Conservation (phyloP, 2,329 filamentous ascomycete genomes). For the Ascochyta viciae-villosae region DNA sequence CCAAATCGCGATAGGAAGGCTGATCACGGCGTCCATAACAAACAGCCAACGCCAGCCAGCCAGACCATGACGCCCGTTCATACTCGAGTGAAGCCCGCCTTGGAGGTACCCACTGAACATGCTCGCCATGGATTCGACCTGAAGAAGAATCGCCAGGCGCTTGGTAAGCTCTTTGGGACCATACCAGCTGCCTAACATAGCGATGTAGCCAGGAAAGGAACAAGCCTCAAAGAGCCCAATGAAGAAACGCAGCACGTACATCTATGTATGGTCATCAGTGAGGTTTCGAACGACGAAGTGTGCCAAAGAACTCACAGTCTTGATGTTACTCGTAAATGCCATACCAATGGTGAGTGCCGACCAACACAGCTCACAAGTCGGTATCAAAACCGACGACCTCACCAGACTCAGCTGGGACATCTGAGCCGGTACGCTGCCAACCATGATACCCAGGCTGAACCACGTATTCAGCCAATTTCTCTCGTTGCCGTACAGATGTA, state of each 20-base stretch:
- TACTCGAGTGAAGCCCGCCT: not conserved
- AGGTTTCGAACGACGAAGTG: not conserved
- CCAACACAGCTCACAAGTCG: slow-evolving; percentile 1
- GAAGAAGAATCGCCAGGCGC: not conserved
- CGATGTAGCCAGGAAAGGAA: not conserved
- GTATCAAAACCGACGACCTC: not conserved
- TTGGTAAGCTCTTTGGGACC: slow-evolving; percentile 9
- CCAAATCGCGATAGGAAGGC: not conserved
- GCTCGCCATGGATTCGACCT: not conserved
- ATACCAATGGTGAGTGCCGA: not conserved
- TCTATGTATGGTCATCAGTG: not conserved
- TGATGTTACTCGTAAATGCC: not conserved
- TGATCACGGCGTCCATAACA: slow-evolving; percentile 2
- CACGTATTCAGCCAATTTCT: slow-evolving; percentile 7
- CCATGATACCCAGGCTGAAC: not conserved
- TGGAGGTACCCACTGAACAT: not conserved
- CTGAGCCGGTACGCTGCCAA: slow-evolving; percentile 1
- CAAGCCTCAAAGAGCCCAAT: not conserved
- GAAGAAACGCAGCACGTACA: not conserved
- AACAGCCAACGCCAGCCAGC: slow-evolving; percentile 2
- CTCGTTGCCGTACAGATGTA: slow-evolving; percentile 16
- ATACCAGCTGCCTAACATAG: not conserved
- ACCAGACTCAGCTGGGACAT: slow-evolving; percentile 5
- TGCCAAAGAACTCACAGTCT: not conserved
- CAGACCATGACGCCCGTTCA: slow-evolving; percentile 1